These are phyloP conservation scores for Plectosphaerella sp. DNA, from an alignment of 2,329 filamentous ascomycete species.

Conservation along the genomic window DNA sequence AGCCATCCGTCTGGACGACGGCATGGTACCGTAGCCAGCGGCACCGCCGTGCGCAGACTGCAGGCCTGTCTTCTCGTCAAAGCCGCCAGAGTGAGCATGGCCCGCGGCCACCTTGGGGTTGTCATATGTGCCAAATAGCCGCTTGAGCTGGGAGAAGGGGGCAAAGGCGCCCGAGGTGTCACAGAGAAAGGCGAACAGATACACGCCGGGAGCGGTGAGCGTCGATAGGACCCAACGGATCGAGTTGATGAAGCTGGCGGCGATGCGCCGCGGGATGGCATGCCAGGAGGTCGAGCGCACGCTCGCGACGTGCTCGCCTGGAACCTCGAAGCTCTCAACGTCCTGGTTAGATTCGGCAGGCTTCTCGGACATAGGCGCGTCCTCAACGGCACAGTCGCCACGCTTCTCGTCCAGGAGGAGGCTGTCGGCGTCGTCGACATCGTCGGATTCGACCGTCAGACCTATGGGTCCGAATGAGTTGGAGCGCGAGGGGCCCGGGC, in stretches of 20 bases:
- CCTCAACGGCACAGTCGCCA: constrained; percentile 20
- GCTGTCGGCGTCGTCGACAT: constrained; percentile 28
- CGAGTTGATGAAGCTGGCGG: constrained; percentile 67
- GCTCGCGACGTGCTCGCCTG: constrained; percentile 16
- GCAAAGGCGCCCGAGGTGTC: constrained; percentile 76
- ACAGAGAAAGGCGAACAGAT: constrained; percentile 78
- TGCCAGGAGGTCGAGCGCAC: constrained; percentile 44
- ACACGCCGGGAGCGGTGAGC: constrained; percentile 74
- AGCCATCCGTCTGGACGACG: constrained; percentile 10
- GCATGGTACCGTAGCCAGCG: constrained; percentile 9
- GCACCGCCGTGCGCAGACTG: constrained; percentile 4
- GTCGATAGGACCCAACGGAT: constrained; percentile 76
- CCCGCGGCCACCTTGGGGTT: constrained; percentile 45
- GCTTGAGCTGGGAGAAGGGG: constrained; percentile 67
- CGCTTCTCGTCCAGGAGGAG: constrained; percentile 15
- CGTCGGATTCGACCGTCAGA: constrained; percentile 38
- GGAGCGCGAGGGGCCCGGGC: constrained; percentile 51
- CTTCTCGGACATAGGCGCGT: constrained; percentile 17
- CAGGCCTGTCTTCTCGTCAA: constrained; percentile 23
- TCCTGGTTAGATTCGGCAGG: constrained; percentile 6
- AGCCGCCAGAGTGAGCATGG: constrained; percentile 13
- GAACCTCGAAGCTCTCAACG: background rate
- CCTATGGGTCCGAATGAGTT: constrained; percentile 55
- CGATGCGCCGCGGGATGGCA: constrained; percentile 63
- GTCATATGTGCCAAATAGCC: constrained; percentile 49